Base-by-base conservation (phyloP, 805 yeast species). In the Candida glaebosa region DNA sequence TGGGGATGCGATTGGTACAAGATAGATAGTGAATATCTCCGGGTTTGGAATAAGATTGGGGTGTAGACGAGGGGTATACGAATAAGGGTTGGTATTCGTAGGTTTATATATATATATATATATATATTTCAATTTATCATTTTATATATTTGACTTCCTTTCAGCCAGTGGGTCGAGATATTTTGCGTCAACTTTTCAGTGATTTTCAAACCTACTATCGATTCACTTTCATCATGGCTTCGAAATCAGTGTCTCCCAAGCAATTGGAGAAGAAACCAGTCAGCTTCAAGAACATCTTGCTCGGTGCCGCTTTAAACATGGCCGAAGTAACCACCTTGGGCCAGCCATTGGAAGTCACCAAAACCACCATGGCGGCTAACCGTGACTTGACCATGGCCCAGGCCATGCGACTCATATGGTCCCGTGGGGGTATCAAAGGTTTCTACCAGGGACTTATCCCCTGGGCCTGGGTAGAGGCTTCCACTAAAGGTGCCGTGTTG, bases 401-500 rank as follows among this genome's bases (percentile, higher is more conserved):
- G 51, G 87, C 96, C 19, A 74, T 82, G 39, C 75, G 75, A 44
- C 73, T 80, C 31, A 90, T 93, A 47, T 88, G 95, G 93, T 76
- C 93, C 12, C 81, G 99, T 57, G 99, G 99, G 50, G 99, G 99
- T 40, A 55, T 84, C 14, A 60, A 78, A 20, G 99, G 98, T 0
- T 93, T 90, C 69, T 93, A 90, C 68, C 99, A 93, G 65, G 99
- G 99, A 24, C 75, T 93, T 60, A 90, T 91, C 50, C 99, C 99
- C 36, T 93, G 99, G 99, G 99, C 98, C 5, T 90, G 98, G 97
- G 86, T 93, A 53, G 99, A 91, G 67, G 99, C 96, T 7, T 86
- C 96, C n/a, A 93, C 99, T 28, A 93, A 93, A 65, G 99, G 99
- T 62, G 97, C 98, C 4, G 96, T 90, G 5, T 73, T 93, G 42